A percentile compares a stretch with the other conserved stretches of the same genome.
Evolutionary conservation across 495 filamentous ascomycete genomes (phyloP).

Genomic region (Daldinia grandis): DNA sequence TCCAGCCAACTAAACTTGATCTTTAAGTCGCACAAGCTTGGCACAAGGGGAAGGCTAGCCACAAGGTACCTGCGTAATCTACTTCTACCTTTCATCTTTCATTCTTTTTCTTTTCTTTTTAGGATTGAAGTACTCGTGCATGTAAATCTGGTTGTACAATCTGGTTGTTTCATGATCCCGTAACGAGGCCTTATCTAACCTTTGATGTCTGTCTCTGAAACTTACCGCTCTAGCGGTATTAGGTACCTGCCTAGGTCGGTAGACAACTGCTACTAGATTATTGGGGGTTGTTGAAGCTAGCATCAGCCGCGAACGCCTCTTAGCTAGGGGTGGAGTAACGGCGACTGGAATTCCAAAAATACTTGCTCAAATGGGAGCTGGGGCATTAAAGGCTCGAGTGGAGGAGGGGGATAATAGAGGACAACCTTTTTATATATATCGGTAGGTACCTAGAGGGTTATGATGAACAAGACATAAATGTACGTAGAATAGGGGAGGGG

Average conservation of each 20-base stretch:
- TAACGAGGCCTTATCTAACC: background rate
- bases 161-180: conserved; percentile 13
- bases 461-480: no score
- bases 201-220: background rate
- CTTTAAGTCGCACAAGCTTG: conserved; percentile 1
- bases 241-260: no score
- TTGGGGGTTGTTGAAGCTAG: background rate
- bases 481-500: no score
- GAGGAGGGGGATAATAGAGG: no score
- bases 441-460: no score
- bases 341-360: background rate
- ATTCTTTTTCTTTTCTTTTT: no score
- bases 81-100: background rate
- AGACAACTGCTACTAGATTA: background rate
- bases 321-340: background rate
- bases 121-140: background rate
- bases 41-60: background rate
- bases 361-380: background rate
- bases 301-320: background rate
- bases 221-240: background rate
- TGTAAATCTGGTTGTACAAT: conserved; percentile 12
- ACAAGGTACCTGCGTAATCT: background rate
- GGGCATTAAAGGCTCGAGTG: no score
- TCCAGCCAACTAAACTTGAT: conserved; percentile 15
- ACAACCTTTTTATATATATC: no score